phyloP scores from a whole-genome alignment of 2,329 filamentous ascomycete species.

The Shiraia sp. region DNA sequence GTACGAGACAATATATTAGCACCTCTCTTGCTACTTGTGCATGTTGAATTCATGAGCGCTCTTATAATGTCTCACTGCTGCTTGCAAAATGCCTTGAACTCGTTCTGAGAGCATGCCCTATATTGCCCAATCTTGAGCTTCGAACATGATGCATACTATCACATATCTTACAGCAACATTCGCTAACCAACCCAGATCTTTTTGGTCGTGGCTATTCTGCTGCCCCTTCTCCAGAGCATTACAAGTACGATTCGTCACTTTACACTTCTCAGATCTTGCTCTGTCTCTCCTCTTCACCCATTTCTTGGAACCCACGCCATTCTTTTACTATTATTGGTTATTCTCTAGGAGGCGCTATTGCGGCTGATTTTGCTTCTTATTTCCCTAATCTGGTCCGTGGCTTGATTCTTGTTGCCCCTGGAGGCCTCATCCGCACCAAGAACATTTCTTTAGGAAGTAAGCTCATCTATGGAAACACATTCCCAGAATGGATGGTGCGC shows the following conservation, averaged over 20 bases:
- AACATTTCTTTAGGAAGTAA: slow-evolving; percentile 65
- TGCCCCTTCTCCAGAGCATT: slow-evolving; percentile 59
- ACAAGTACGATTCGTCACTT: slow-evolving; percentile 73
- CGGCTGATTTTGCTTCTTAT: slow-evolving; percentile 69
- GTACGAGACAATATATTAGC: background rate
- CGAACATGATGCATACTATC: too few relatives aligned
- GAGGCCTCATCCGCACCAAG: slow-evolving; percentile 70
- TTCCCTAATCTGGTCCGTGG: slow-evolving; percentile 70
- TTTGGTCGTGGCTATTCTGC: slow-evolving; percentile 81
- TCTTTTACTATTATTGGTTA: slow-evolving; percentile 77
- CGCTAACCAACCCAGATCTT: slow-evolving; percentile 55
- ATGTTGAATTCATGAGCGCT: too few relatives aligned
- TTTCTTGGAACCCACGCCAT: slow-evolving; percentile 58
- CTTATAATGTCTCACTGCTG: too few relatives aligned
- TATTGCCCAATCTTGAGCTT: background rate
- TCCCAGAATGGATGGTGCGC: slow-evolving; percentile 63
- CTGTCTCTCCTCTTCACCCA: slow-evolving; percentile 68
- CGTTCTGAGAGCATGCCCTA: background rate
- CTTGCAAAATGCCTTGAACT: too few relatives aligned
- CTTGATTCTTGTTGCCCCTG: slow-evolving; percentile 77
- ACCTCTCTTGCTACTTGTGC: background rate
- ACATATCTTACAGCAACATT: background rate
- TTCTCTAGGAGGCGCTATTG: slow-evolving; percentile 76
- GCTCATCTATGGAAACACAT: slow-evolving; percentile 64
- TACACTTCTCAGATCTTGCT: slow-evolving; percentile 74